Evolutionary conservation across 78 protist species (phyloP).

Genomic region (slime mould (Dictyostelium discoideum)): dicty_2.7 NC_007091.3:838001-838500

Average conservation of each 20-base stretch:
- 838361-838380: slow-evolving; percentile 39
- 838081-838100: background rate
- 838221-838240: background rate
- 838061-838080: background rate
- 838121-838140: background rate
- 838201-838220: background rate
- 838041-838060: background rate
- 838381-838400: slow-evolving; percentile 42
- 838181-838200: background rate
- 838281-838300: background rate
- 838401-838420: slow-evolving; percentile 27
- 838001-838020: too few relatives aligned
- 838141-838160: background rate
- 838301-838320: background rate
- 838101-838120: background rate
- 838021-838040: background rate
- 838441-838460: slow-evolving; percentile 6
- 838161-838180: background rate
- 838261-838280: background rate
- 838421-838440: slow-evolving; percentile 46
- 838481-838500: slow-evolving; percentile 28
- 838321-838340: background rate
- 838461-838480: background rate
- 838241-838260: background rate
- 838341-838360: background rate